Evolutionary conservation across 371 early-diverging fungal genomes (phyloP).

Genomic region (Astathelohania contejeani): DNA sequence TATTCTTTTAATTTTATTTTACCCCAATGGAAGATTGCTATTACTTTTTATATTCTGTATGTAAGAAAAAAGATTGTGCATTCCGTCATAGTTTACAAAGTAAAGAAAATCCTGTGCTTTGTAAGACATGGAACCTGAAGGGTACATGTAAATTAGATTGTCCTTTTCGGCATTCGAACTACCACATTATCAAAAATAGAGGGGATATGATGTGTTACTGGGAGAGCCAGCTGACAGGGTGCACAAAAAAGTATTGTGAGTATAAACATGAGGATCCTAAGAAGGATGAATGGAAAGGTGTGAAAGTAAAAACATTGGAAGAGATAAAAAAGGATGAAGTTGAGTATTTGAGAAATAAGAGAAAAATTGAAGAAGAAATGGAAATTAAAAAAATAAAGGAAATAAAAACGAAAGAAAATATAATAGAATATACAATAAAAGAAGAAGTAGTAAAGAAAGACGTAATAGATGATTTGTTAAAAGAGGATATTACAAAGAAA

Average conservation of each 20-base stretch:
- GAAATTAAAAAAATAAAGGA: too few species aligned
- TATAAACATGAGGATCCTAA: conserved; percentile 36
- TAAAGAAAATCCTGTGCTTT: conserved; percentile 40
- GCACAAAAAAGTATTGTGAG: conserved; percentile 45
- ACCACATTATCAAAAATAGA: conserved; percentile 46
- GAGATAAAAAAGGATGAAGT: background rate
- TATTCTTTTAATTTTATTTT: too few species aligned
- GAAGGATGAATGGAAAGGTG: conserved; percentile 42
- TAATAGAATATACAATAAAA: too few species aligned
- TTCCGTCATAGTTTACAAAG: conserved; percentile 45
- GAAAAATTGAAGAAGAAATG: too few species aligned
- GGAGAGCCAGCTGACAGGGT: conserved; percentile 47
- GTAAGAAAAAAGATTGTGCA: conserved; percentile 40
- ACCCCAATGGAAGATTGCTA: conserved; percentile 53
- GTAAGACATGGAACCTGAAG: conserved; percentile 41
- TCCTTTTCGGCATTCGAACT: conserved; percentile 46
- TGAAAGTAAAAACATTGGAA: conserved; percentile 8
- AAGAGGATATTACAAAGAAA: too few species aligned
- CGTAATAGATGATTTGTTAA: too few species aligned
- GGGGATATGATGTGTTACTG: conserved; percentile 44
- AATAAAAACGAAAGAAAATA: too few species aligned
- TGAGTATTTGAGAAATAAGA: background rate
- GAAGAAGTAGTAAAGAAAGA: too few species aligned
- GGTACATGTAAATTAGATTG: conserved; percentile 40
- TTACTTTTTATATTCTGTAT: conserved; percentile 51